Conservation (phyloP, 345 rosid species). For the Litchi chinensis region DNA sequence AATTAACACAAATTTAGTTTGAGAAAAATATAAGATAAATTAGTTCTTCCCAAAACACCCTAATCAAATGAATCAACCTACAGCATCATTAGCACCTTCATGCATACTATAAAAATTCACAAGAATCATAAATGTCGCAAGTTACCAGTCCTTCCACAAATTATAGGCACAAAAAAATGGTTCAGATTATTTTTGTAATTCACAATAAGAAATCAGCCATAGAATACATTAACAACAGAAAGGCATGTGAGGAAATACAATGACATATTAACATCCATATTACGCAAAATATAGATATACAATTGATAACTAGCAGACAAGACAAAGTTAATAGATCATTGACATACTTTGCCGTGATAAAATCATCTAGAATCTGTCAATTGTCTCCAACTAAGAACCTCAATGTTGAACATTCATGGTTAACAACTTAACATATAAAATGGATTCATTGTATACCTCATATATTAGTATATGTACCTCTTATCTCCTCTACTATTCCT, state of each 20-base stretch:
- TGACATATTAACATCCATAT: not conserved
- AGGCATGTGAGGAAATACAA: not conserved
- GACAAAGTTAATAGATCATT: not conserved
- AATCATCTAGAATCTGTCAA: not conserved
- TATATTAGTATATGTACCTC: slow-evolving; percentile 39
- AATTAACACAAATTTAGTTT: slow-evolving; percentile 18
- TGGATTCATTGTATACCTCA: slow-evolving; percentile 13
- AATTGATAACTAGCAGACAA: not conserved
- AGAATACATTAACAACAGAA: slow-evolving; percentile 4
- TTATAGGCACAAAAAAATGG: not conserved
- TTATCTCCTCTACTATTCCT: slow-evolving; percentile 46
- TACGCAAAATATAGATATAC: not conserved
- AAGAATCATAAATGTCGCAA: not conserved
- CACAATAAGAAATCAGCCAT: not conserved
- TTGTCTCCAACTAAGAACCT: not conserved
- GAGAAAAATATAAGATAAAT: not conserved
- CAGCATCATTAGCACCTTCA: not conserved
- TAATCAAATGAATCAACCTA: not conserved
- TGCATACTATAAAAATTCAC: not conserved
- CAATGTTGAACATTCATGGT: slow-evolving; percentile 4
- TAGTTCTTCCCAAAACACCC: not conserved
- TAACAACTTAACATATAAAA: not conserved
- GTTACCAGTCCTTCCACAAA: not conserved
- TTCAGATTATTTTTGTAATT: not conserved
- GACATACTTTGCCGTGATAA: not conserved